phyloP scores from a whole-genome alignment of 2,329 filamentous ascomycete genomes.

The Botrytis elliptica region DNA sequence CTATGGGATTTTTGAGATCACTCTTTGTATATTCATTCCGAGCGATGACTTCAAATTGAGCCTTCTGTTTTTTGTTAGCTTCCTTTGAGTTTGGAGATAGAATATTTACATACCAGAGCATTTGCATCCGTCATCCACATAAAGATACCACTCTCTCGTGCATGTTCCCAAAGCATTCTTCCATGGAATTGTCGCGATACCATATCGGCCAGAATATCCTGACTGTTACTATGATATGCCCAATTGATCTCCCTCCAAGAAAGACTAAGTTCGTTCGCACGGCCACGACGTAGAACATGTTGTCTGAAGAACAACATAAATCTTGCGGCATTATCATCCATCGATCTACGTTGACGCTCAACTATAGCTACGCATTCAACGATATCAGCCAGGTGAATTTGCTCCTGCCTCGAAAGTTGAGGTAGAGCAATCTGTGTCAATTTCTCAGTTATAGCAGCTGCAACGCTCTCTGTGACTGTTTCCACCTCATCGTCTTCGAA shows the following conservation, averaged over 20 bases:
- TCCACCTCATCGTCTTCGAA: conserved; percentile 57
- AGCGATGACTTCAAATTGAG: conserved; percentile 86
- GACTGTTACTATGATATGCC: conserved; percentile 80
- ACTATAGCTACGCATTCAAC: conserved; percentile 81
- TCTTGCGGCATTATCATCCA: conserved; percentile 85
- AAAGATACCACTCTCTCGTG: conserved; percentile 83
- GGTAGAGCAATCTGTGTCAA: conserved; percentile 73
- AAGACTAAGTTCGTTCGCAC: conserved; percentile 63
- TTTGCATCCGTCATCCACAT: conserved; percentile 85
- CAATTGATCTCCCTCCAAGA: conserved; percentile 79
- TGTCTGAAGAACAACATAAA: conserved; percentile 88
- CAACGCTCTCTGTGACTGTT: conserved; percentile 69
- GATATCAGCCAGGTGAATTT: conserved; percentile 81
- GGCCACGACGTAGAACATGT: conserved; percentile 67
- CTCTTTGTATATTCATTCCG: conserved; percentile 89
- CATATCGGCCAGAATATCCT: conserved; percentile 86
- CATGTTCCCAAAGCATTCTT: conserved; percentile 79
- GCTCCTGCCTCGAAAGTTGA: conserved; percentile 79
- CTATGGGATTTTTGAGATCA: conserved; percentile 83
- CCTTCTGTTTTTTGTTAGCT: conserved; percentile 48
- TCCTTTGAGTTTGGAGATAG: neutral
- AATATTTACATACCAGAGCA: conserved; percentile 63
- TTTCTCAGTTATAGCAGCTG: conserved; percentile 69
- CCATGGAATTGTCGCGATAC: conserved; percentile 77
- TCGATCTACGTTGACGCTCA: conserved; percentile 81